Evolutionary conservation across 2,329 filamentous ascomycete species (phyloP).

Genomic region (Fusarium beomiforme): DNA sequence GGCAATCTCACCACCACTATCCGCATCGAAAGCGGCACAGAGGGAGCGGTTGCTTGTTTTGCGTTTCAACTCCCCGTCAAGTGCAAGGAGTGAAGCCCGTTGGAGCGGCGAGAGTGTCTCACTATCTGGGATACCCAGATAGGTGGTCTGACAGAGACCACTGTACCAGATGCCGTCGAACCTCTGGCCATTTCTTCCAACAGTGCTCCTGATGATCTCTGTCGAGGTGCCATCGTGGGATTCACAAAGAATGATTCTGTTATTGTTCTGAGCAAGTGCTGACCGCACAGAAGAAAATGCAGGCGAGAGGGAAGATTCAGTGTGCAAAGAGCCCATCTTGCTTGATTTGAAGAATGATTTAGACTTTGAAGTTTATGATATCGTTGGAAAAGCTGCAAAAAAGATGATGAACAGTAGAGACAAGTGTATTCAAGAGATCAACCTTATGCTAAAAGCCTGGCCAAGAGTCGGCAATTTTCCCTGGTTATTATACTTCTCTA

Average conservation of each 20-base stretch:
- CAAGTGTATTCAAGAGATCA: not conserved
- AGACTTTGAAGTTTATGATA: not conserved
- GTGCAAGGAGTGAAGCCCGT: slow-evolving; percentile 4
- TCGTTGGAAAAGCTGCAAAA: not conserved
- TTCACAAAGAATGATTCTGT: slow-evolving; percentile 6
- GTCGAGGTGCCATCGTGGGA: slow-evolving; percentile 12
- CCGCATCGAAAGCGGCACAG: slow-evolving; percentile 16
- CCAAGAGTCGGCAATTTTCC: not conserved
- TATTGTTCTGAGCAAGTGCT: not conserved
- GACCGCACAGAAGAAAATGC: not conserved
- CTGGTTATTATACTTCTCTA: not conserved
- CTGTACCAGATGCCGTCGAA: slow-evolving; percentile 24
- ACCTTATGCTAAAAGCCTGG: not conserved
- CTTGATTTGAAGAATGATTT: not conserved
- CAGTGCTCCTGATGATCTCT: slow-evolving; percentile 10
- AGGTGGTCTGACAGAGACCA: slow-evolving; percentile 22
- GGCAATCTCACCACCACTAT: slow-evolving; percentile 10
- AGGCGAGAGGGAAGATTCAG: not conserved
- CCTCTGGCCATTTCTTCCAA: slow-evolving; percentile 8
- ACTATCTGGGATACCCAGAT: slow-evolving; percentile 12
- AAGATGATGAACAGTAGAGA: no score
- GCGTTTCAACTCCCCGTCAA: slow-evolving; percentile 10
- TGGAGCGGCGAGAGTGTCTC: slow-evolving; percentile 11
- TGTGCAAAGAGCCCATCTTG: not conserved
- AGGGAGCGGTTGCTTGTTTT: slow-evolving; percentile 11